Percentiles rank a stretch among this genome's conserved stretches.
Conservation (phyloP, 495 filamentous ascomycete species). For the Podospora pseudoanserina region DNA sequence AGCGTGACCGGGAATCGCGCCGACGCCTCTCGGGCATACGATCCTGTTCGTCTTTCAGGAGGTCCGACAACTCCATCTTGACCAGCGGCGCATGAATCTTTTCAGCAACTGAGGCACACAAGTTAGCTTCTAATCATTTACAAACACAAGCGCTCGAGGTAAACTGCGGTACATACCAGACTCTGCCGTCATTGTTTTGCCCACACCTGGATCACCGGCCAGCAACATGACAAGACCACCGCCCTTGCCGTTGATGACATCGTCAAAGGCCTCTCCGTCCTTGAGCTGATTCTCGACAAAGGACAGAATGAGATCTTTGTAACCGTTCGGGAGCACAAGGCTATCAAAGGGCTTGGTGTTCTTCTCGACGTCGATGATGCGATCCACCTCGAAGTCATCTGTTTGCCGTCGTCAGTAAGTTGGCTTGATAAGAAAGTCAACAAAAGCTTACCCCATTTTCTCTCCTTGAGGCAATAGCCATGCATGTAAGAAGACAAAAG, state of each 20-base stretch:
- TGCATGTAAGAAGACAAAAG: slow-evolving; percentile 28
- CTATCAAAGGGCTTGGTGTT: slow-evolving; percentile 48
- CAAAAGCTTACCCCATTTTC: slow-evolving; percentile 28
- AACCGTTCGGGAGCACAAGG: slow-evolving; percentile 45
- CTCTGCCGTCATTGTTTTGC: slow-evolving; percentile 58
- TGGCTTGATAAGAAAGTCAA: neutral
- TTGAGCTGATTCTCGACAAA: slow-evolving; percentile 40
- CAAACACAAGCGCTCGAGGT: neutral
- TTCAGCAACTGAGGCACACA: slow-evolving; percentile 15
- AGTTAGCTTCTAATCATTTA: neutral
- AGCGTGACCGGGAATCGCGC: neutral
- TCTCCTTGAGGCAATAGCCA: slow-evolving; percentile 35
- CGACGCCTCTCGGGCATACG: neutral
- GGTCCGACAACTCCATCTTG: slow-evolving; percentile 25
- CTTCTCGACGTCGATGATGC: slow-evolving; percentile 39
- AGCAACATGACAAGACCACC: slow-evolving; percentile 1
- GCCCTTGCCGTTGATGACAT: slow-evolving; percentile 47
- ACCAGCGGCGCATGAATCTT: slow-evolving; percentile 25
- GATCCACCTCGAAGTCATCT: slow-evolving; percentile 29
- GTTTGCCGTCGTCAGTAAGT: slow-evolving; percentile 5
- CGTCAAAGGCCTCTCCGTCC: slow-evolving; percentile 30
- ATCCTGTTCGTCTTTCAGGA: slow-evolving; percentile 4
- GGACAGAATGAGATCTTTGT: slow-evolving; percentile 48
- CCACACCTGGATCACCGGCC: neutral
- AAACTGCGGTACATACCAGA: slow-evolving; percentile 9